Conservation (phyloP, 2,329 filamentous ascomycete genomes). For the Cladosporium sp. region DNA sequence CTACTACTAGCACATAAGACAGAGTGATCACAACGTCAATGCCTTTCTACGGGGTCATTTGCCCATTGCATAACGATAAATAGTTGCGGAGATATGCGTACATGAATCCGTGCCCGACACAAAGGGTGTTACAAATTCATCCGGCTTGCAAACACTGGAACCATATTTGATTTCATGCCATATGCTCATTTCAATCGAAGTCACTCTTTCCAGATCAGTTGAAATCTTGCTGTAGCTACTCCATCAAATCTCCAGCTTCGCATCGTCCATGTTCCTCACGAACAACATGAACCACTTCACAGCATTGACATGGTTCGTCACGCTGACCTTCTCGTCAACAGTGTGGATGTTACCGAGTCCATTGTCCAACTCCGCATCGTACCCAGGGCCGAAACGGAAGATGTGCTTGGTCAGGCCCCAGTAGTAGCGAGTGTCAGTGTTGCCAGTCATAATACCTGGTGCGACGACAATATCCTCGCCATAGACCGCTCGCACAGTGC, state of each 20-base stretch:
- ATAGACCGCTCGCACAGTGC: conserved; percentile 42
- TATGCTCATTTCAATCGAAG: too few species aligned
- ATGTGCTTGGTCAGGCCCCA: conserved; percentile 34
- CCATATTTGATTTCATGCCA: too few species aligned
- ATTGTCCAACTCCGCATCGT: conserved; percentile 25
- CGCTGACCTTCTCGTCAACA: conserved; percentile 31
- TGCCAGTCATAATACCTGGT: conserved; percentile 35
- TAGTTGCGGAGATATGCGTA: too few species aligned
- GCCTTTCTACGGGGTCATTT: too few species aligned
- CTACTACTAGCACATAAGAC: too few species aligned
- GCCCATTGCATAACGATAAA: too few species aligned
- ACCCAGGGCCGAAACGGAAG: conserved; percentile 34
- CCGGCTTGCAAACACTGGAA: too few species aligned
- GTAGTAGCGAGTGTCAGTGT: conserved; percentile 33
- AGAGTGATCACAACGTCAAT: too few species aligned
- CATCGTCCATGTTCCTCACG: conserved; percentile 44
- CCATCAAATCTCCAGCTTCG: conserved; percentile 25
- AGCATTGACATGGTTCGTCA: conserved; percentile 40
- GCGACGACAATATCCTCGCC: conserved; percentile 37
- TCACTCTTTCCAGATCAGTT: too few species aligned
- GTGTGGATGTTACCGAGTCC: conserved; percentile 32
- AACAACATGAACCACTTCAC: conserved; percentile 42
- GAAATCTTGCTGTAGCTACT: too few species aligned
- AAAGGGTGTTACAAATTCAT: too few species aligned
- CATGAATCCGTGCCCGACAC: too few species aligned